Conservation (phyloP, 225 moss, liverwort and hornwort genomes). For the Pseudisothecium myosuroides region DNA sequence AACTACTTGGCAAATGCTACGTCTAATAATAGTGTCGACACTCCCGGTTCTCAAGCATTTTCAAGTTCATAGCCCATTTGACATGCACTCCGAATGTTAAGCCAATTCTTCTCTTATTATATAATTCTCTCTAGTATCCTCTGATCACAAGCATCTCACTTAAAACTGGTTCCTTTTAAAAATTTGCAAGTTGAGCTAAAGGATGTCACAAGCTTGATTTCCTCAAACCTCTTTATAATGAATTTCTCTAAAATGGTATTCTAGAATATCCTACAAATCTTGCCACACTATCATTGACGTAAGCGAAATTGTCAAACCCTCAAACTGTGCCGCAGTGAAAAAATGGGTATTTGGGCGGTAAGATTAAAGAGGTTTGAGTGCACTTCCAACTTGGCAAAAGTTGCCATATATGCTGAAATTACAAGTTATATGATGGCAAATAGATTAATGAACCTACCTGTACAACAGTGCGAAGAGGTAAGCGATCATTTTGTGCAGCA, state of each 20-base stretch:
- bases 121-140: background rate
- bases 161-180: background rate
- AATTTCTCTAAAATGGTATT: background rate
- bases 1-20: background rate
- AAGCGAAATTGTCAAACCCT: background rate
- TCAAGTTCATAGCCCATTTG: background rate
- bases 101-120: background rate
- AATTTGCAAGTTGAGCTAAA: no score
- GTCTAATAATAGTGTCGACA: background rate
- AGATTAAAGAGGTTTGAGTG: background rate
- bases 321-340: background rate
- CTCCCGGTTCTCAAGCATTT: background rate
- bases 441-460: slow-evolving; percentile 20
- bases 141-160: background rate
- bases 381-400: background rate
- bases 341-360: no score
- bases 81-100: background rate
- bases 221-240: background rate
- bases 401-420: background rate
- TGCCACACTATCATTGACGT: background rate
- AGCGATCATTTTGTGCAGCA: slow-evolving; percentile 84
- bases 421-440: background rate
- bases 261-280: background rate
- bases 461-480: slow-evolving; percentile 81
- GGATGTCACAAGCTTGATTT: background rate